Percentiles rank a stretch among this genome's conserved stretches.
These are phyloP conservation scores for Solanum hybrid DNA, from an alignment of 305 asterid genomes.

Conservation along the genomic window DNA sequence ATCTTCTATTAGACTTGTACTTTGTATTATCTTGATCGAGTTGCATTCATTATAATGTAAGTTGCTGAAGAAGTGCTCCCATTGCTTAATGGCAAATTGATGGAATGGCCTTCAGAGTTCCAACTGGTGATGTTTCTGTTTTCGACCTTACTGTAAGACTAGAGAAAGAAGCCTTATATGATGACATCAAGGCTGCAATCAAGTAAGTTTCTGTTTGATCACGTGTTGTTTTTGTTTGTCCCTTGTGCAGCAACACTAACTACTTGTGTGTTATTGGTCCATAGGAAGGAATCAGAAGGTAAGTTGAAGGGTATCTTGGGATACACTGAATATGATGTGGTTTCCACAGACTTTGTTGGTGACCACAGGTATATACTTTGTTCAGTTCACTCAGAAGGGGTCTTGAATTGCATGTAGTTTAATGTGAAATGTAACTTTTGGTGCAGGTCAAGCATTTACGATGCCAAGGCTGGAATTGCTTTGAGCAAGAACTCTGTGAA, in stretches of 20 bases:
- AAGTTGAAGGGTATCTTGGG: conserved; percentile 69
- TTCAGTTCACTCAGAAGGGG: too few species aligned
- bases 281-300: conserved; percentile 66
- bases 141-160: conserved; percentile 67
- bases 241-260: background rate
- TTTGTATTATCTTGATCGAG: background rate
- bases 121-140: conserved; percentile 68
- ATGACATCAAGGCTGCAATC: conserved; percentile 59
- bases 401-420: background rate
- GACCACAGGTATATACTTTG: conserved; percentile 40
- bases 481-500: conserved; percentile 56
- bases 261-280: background rate
- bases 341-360: conserved; percentile 60
- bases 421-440: background rate
- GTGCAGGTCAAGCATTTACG: conserved; percentile 65
- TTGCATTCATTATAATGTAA: conserved; percentile 16
- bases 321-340: conserved; percentile 63
- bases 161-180: conserved; percentile 54
- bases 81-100: conserved; percentile 54
- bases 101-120: conserved; percentile 79
- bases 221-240: background rate
- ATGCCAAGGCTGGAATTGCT: conserved; percentile 81
- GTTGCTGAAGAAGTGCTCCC: conserved; percentile 83
- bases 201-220: conserved; percentile 30
- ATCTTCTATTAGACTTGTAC: background rate